These are phyloP conservation scores for Amniculicola lignicola DNA, from an alignment of 495 filamentous ascomycete genomes.

Conservation along the genomic window DNA sequence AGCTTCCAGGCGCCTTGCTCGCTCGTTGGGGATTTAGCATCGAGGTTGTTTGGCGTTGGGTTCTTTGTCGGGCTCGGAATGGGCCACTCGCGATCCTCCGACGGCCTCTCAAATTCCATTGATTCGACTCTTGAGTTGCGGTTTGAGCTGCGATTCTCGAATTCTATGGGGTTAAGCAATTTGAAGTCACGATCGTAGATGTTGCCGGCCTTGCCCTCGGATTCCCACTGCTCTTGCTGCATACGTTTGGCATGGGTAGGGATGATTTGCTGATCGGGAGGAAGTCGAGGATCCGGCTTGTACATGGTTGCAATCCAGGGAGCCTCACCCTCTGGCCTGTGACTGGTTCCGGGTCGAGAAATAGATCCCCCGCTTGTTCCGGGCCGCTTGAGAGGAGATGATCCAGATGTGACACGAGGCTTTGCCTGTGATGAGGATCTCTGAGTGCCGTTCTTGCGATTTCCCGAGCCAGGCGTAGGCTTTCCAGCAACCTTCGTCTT, in stretches of 20 bases:
- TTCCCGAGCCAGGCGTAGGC: slow-evolving; percentile 35
- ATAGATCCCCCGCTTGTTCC: slow-evolving; percentile 55
- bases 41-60: slow-evolving; percentile 6
- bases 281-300: slow-evolving; percentile 89
- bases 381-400: slow-evolving; percentile 52
- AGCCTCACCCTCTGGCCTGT: slow-evolving; percentile 85
- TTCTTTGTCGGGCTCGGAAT: slow-evolving; percentile 33
- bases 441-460: slow-evolving; percentile 33
- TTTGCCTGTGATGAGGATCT: slow-evolving; percentile 30
- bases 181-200: slow-evolving; percentile 81
- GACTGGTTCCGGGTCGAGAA: slow-evolving; percentile 55
- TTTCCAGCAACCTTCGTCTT: slow-evolving; percentile 40
- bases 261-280: slow-evolving; percentile 91
- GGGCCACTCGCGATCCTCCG: slow-evolving; percentile 28
- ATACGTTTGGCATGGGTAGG: slow-evolving; percentile 89
- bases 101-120: slow-evolving; percentile 1
- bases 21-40: slow-evolving; percentile 39
- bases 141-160: slow-evolving; percentile 31
- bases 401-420: slow-evolving; percentile 42
- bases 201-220: slow-evolving; percentile 76
- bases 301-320: slow-evolving; percentile 95
- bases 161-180: slow-evolving; percentile 56
- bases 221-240: slow-evolving; percentile 93
- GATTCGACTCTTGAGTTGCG: slow-evolving; percentile 8
- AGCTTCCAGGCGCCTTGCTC: slow-evolving; percentile 42